Evolutionary conservation across 106 monocot genomes (phyloP).

Genomic region (Vanilla planifolia): DNA sequence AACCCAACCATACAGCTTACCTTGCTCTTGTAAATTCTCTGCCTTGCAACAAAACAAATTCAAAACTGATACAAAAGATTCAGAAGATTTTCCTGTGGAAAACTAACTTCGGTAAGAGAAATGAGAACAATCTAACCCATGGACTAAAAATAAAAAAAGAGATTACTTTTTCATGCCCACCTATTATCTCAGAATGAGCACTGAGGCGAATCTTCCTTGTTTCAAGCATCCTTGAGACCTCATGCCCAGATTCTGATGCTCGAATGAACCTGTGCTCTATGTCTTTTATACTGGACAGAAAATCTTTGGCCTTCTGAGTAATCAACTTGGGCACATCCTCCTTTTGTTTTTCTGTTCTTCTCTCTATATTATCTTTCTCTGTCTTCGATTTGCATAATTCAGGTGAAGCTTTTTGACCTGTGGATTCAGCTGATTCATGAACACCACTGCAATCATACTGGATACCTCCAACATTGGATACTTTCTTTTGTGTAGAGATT

Average conservation of each 20-base stretch:
- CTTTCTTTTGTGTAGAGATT: not conserved
- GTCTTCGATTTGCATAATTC: slow-evolving; percentile 20
- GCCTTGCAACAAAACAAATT: slow-evolving; percentile 48
- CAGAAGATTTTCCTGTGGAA: slow-evolving; percentile 44
- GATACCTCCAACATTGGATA: not conserved
- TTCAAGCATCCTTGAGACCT: slow-evolving; percentile 90
- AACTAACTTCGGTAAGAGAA: slow-evolving; percentile 1
- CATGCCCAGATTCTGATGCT: slow-evolving; percentile 75
- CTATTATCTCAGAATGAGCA: slow-evolving; percentile 25
- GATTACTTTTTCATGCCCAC: slow-evolving; percentile 13
- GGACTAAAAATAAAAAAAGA: not conserved
- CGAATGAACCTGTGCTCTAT: slow-evolving; percentile 62
- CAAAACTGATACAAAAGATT: slow-evolving; percentile 29
- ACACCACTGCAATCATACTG: not conserved
- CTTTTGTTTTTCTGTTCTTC: slow-evolving; percentile 27
- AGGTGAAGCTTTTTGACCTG: slow-evolving; percentile 5
- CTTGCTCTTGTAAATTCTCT: slow-evolving; percentile 26
- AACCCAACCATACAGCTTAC: slow-evolving; percentile 25
- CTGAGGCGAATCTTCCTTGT: slow-evolving; percentile 71
- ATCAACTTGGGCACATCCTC: slow-evolving; percentile 74
- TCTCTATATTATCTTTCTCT: slow-evolving; percentile 38
- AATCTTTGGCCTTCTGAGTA: slow-evolving; percentile 87
- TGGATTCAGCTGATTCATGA: slow-evolving; percentile 16
- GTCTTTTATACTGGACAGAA: slow-evolving; percentile 72
- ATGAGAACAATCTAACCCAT: not conserved